These are phyloP conservation scores for Scedosporium dehoogii DNA, from an alignment of 2,329 filamentous ascomycete species.

Conservation along the genomic window DNA sequence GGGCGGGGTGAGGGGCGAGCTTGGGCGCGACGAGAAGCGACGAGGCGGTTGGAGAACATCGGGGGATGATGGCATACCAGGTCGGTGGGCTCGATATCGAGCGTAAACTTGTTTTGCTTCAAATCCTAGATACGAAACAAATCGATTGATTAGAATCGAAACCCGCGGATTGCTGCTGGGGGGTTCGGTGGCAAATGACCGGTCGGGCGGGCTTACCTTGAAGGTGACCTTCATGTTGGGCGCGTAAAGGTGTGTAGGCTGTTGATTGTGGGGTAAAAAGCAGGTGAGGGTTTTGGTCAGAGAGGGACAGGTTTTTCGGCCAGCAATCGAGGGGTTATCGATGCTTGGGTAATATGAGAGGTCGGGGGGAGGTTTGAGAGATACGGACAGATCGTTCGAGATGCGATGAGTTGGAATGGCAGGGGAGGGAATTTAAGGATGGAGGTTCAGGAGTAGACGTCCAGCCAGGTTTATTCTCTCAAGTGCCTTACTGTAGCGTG, in stretches of 20 bases:
- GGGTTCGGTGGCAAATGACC: neutral
- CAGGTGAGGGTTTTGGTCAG: neutral
- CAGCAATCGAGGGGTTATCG: neutral
- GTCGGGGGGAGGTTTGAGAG: neutral
- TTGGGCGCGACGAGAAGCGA: constrained; percentile 9
- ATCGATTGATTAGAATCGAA: neutral
- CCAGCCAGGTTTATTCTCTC: neutral
- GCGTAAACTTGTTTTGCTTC: constrained; percentile 96
- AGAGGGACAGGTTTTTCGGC: neutral
- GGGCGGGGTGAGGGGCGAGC: neutral
- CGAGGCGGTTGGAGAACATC: constrained; percentile 12
- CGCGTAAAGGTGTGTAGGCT: constrained; percentile 9
- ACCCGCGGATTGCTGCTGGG: neutral
- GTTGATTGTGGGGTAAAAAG: neutral
- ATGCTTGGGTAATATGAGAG: neutral
- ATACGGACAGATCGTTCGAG: neutral
- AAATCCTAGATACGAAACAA: constrained; percentile 56
- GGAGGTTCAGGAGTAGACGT: neutral
- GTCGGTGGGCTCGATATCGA: constrained; percentile 89
- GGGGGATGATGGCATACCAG: constrained; percentile 53
- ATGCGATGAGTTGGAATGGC: neutral
- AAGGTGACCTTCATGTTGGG: constrained; percentile 60
- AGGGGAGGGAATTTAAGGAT: neutral
- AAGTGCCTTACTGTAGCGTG: neutral
- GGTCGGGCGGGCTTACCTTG: constrained; percentile 37